Percentiles rank a stretch among this genome's conserved stretches.
Conservation (phyloP, 352 stramenopile genomes). For the Blastocystis hominis region DNA sequence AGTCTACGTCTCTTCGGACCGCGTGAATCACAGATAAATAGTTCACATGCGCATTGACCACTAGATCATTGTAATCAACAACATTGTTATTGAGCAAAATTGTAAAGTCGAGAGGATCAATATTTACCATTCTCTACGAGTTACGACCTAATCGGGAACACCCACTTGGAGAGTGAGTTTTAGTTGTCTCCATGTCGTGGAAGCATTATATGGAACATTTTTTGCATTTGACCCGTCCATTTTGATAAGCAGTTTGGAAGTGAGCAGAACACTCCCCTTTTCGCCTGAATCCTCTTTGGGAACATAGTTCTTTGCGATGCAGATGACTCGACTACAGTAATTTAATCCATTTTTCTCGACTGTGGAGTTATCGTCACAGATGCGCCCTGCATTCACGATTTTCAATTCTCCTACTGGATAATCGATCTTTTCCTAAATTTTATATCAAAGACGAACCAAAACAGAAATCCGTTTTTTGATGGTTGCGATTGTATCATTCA, state of each 20-base stretch:
- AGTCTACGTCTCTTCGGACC: background rate
- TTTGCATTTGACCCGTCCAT: conserved; percentile 29
- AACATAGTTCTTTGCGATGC: conserved; percentile 1
- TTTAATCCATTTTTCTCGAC: conserved; percentile 40
- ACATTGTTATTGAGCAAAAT: conserved; percentile 44
- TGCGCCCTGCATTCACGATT: conserved; percentile 41
- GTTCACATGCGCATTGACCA: conserved; percentile 44
- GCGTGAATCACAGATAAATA: conserved; percentile 53
- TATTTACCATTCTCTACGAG: background rate
- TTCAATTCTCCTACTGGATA: conserved; percentile 35
- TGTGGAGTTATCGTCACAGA: conserved; percentile 25
- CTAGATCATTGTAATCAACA: conserved; percentile 15
- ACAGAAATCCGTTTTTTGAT: conserved; percentile 39
- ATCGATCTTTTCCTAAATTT: conserved; percentile 7
- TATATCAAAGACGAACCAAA: background rate
- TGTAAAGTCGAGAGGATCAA: conserved; percentile 19
- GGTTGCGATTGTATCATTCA: conserved; percentile 19
- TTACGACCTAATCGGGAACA: background rate
- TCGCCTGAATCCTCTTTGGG: background rate
- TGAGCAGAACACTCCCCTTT: background rate
- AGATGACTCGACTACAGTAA: conserved; percentile 53
- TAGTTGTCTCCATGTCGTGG: conserved; percentile 43
- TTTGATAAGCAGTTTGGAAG: conserved; percentile 21
- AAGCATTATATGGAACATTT: conserved; percentile 3
- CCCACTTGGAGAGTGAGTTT: conserved; percentile 27